These are phyloP conservation scores for Salix purpurea DNA, from an alignment of 345 rosid species.

Conservation along the genomic window DNA sequence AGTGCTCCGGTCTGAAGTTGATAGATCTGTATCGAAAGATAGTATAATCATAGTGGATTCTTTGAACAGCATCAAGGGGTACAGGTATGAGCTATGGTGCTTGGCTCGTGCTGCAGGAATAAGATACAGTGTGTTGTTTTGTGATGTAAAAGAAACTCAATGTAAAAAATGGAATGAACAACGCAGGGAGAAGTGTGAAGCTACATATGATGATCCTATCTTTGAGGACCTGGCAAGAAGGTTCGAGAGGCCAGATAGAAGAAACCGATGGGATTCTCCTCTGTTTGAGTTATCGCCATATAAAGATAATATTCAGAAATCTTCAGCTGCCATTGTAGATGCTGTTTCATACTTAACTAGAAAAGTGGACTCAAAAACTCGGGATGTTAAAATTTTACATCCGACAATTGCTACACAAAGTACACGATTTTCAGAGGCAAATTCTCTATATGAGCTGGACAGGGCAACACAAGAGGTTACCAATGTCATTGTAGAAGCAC, in stretches of 20 bases:
- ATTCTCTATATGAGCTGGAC: conserved; percentile 81
- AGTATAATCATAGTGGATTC: conserved; percentile 82
- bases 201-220: conserved; percentile 54
- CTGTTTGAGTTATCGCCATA: conserved; percentile 46
- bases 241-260: conserved; percentile 86
- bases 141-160: conserved; percentile 59
- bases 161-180: conserved; percentile 79
- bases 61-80: conserved; percentile 89
- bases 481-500: conserved; percentile 72
- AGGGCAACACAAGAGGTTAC: conserved; percentile 84
- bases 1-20: conserved; percentile 93
- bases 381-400: conserved; percentile 75
- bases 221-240: conserved; percentile 77
- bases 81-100: conserved; percentile 93
- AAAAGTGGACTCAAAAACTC: conserved; percentile 61
- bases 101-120: conserved; percentile 86
- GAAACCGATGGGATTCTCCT: conserved; percentile 88
- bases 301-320: conserved; percentile 44
- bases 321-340: conserved; percentile 56
- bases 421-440: conserved; percentile 63
- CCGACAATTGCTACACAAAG: conserved; percentile 91
- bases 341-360: conserved; percentile 79
- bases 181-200: conserved; percentile 58
- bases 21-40: conserved; percentile 88
- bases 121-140: conserved; percentile 73